phyloP scores from a whole-genome alignment of 2,329 filamentous ascomycete genomes.

The Cercospora canescens region DNA sequence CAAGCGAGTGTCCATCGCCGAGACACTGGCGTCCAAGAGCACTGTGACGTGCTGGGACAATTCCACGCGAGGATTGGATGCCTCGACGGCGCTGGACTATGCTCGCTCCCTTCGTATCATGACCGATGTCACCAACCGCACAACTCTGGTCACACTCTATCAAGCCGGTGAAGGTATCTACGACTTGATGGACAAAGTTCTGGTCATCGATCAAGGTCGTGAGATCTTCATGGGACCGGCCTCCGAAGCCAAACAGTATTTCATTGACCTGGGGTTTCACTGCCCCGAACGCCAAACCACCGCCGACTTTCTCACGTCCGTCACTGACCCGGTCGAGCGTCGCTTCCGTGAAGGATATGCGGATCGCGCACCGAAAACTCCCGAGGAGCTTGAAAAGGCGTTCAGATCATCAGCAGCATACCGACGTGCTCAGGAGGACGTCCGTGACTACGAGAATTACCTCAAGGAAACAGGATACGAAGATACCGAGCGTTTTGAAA shows the following conservation, averaged over 20 bases:
- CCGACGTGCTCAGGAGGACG: slow-evolving; percentile 60
- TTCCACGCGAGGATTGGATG: slow-evolving; percentile 75
- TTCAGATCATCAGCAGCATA: slow-evolving; percentile 67
- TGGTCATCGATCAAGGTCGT: slow-evolving; percentile 72
- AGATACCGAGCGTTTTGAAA: slow-evolving; percentile 63
- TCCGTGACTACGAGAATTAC: slow-evolving; percentile 60
- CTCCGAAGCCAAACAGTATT: slow-evolving; percentile 63
- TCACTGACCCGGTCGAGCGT: slow-evolving; percentile 72
- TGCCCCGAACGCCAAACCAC: slow-evolving; percentile 66
- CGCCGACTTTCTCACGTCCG: slow-evolving; percentile 73
- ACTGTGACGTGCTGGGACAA: slow-evolving; percentile 80
- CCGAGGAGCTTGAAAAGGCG: slow-evolving; percentile 66
- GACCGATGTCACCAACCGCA: slow-evolving; percentile 73
- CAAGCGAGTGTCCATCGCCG: slow-evolving; percentile 77
- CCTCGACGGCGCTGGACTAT: slow-evolving; percentile 76
- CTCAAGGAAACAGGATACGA: slow-evolving; percentile 58
- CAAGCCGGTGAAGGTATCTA: slow-evolving; percentile 71
- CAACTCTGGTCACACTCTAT: slow-evolving; percentile 70
- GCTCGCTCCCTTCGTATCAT: slow-evolving; percentile 75
- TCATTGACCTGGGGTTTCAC: slow-evolving; percentile 64
- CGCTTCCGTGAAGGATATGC: slow-evolving; percentile 67
- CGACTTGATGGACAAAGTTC: slow-evolving; percentile 75
- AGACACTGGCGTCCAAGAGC: slow-evolving; percentile 72
- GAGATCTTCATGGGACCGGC: slow-evolving; percentile 67
- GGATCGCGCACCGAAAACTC: slow-evolving; percentile 65